Evolutionary conservation across 768 basidiomycete species (phyloP), one percentile per base, ranked within the genome.

Genomic region (Hericium rajendrae): DNA sequence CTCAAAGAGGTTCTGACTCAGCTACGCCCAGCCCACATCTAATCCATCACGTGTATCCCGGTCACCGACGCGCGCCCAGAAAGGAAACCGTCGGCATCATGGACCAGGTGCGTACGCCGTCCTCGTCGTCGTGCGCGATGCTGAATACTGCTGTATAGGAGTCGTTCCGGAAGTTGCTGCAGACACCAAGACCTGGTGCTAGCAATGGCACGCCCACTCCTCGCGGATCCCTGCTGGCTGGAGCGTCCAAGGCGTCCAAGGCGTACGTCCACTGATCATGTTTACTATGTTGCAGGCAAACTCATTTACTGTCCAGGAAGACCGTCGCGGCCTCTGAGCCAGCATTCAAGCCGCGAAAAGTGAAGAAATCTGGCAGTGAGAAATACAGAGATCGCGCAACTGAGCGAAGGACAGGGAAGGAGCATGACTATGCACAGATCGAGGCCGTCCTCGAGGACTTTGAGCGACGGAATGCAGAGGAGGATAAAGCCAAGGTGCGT

Each of bases 361-460:
- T 91, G 41, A 89, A 85, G 72, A 59, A 67, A 6, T 59, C 70
- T 0, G 78, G 78, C 11, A 65, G 69, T 16, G 76, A 72, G 43
- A 51, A 51, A 59, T 92, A 91, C 64, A 81, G 88, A 37, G 84
- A 93, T 68, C 81, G 88, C 48, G 89, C 90, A 12, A 75, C 82
- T 2, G 89, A 93, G 66, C 76, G 89, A 51, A 74, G 90, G 32
- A 70, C 66, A 5, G 91, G 88, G 2, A 72, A 73, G 50, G 84
- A 76, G 13, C 83, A 83, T 61, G 89, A 92, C 64, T 91, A 83
- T 70, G 86, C 88, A 0, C 73, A 86, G 69, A 83, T 91, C 32
- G 90, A 91, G 67, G 84, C 89, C 11, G 72, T 94, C 10, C 72
- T 90, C 1, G 86, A 91, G 55, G 89, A 91, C 59, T 94, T 94